phyloP scores from a whole-genome alignment of 169 alveolate genomes.

The Cyclospora cayetanensis region DNA sequence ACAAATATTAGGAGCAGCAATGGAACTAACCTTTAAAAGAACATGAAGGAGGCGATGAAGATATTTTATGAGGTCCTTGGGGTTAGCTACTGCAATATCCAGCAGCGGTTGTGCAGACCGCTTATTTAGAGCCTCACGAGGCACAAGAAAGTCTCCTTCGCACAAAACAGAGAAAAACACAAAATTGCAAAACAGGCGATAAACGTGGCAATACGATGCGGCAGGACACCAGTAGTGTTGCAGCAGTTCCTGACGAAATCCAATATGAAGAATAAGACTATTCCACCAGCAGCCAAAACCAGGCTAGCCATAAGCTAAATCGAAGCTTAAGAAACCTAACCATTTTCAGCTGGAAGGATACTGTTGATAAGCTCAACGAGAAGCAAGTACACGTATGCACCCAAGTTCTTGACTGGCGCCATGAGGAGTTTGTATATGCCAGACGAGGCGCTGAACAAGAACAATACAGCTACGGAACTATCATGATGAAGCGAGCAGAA shows the following conservation, averaged over 20 bases:
- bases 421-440: constrained; percentile 46
- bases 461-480: too few relatives aligned
- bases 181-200: too few relatives aligned
- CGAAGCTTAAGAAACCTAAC: not conserved
- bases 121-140: constrained; percentile 1
- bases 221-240: not conserved
- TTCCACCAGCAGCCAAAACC: not conserved
- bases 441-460: constrained; percentile 62
- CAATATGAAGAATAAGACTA: not conserved
- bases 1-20: not conserved
- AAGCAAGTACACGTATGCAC: constrained; percentile 54
- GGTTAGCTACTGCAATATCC: constrained; percentile 57
- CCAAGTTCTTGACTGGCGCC: constrained; percentile 56
- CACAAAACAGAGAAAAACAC: not conserved
- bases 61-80: constrained; percentile 33
- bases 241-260: not conserved
- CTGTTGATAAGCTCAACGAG: constrained; percentile 47
- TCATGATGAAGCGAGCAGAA: too few relatives aligned
- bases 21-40: not conserved
- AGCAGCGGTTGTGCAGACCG: not conserved
- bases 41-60: constrained; percentile 47
- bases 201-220: too few relatives aligned
- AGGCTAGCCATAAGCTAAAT: not conserved
- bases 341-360: constrained; percentile 44
- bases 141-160: constrained; percentile 62